Conservation (phyloP, 495 filamentous ascomycete genomes). For the Cryomyces antarcticus region DNA sequence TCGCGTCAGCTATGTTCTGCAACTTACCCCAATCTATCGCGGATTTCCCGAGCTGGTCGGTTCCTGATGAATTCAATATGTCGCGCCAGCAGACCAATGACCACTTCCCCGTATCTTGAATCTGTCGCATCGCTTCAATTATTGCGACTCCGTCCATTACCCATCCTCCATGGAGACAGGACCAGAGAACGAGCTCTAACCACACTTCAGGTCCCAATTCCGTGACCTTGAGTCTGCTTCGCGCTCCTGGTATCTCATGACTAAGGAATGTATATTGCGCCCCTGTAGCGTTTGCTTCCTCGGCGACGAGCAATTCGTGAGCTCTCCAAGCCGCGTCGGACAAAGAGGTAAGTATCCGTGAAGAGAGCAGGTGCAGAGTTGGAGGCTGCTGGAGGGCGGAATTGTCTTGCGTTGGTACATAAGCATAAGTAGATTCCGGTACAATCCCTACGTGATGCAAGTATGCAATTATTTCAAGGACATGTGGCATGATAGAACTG, state of each 20-base stretch:
- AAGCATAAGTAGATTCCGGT: constrained; percentile 37
- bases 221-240: constrained; percentile 28
- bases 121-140: constrained; percentile 20
- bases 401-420: constrained; percentile 15
- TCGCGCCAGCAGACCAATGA: constrained; percentile 19
- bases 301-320: constrained; percentile 25
- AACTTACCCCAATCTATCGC: constrained; percentile 4
- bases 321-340: constrained; percentile 41
- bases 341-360: constrained; percentile 36
- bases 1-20: neutral
- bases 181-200: constrained; percentile 48
- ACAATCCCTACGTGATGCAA: constrained; percentile 37
- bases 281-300: constrained; percentile 25
- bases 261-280: constrained; percentile 13
- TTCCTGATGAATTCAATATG: constrained; percentile 5
- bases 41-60: neutral
- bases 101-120: constrained; percentile 12
- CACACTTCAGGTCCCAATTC: constrained; percentile 38
- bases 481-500: constrained; percentile 31
- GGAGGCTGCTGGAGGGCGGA: constrained; percentile 32
- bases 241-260: constrained; percentile 29
- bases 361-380: constrained; percentile 33
- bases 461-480: constrained; percentile 36
- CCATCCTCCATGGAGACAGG: constrained; percentile 42
- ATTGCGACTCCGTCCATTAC: constrained; percentile 31